Percentiles rank a stretch among this genome's conserved stretches.
phyloP scores from a whole-genome alignment of 2,329 filamentous ascomycete genomes.

The Fusarium sp. region DNA sequence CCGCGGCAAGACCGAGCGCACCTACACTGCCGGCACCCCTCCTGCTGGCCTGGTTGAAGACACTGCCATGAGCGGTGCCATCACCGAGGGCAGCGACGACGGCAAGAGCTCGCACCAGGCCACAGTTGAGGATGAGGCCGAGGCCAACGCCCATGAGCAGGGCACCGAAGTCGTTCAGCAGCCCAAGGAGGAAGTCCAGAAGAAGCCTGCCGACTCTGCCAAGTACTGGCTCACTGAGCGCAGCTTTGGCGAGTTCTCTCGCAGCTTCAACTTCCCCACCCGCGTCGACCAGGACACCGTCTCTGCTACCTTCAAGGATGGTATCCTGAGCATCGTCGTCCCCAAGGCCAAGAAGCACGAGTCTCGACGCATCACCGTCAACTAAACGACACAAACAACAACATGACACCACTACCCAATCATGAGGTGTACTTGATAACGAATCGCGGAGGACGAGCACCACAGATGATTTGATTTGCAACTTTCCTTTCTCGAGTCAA shows the following conservation, averaged over 20 bases:
- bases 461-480: background rate
- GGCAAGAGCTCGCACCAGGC: slow-evolving; percentile 64
- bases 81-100: slow-evolving; percentile 54
- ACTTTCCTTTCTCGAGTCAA: background rate
- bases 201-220: slow-evolving; percentile 54
- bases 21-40: slow-evolving; percentile 66
- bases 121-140: slow-evolving; percentile 72
- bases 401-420: background rate
- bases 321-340: slow-evolving; percentile 72
- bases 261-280: slow-evolving; percentile 75
- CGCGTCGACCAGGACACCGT: slow-evolving; percentile 73
- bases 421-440: background rate
- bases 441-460: background rate
- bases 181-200: slow-evolving; percentile 44
- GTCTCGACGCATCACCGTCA: slow-evolving; percentile 66
- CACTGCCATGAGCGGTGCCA: slow-evolving; percentile 50
- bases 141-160: slow-evolving; percentile 33
- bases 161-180: slow-evolving; percentile 40
- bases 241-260: slow-evolving; percentile 74
- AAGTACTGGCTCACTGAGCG: slow-evolving; percentile 81
- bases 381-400: slow-evolving; percentile 49
- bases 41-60: slow-evolving; percentile 61
- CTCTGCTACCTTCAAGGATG: slow-evolving; percentile 72
- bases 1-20: slow-evolving; percentile 75
- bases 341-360: slow-evolving; percentile 75